Percentiles rank a stretch among this genome's conserved stretches.
phyloP scores from a whole-genome alignment of 163 green algal species.

The Prototheca cutis region DNA sequence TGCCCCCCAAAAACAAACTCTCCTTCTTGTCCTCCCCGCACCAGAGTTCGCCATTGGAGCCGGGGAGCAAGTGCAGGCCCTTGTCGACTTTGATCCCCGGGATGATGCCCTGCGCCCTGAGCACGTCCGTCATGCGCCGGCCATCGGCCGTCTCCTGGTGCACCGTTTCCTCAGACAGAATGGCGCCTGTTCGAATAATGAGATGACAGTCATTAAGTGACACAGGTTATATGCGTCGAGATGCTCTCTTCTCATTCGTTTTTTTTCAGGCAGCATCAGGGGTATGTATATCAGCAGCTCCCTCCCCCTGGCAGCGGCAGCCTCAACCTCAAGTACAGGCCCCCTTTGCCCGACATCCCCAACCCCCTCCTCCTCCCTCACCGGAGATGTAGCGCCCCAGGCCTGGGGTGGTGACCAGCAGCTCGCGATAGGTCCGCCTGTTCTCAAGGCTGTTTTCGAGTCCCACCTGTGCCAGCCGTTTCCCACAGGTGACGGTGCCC shows the following conservation, averaged over 20 bases:
- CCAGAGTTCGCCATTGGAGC: neutral
- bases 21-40: too few species aligned
- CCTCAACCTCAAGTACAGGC: too few species aligned
- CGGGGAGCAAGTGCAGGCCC: slow-evolving; percentile 38
- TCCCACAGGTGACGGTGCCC: slow-evolving; percentile 69
- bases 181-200: slow-evolving; percentile 10
- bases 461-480: slow-evolving; percentile 54
- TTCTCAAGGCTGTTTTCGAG: slow-evolving; percentile 56
- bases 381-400: slow-evolving; percentile 54
- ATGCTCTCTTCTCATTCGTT: too few species aligned
- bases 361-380: too few species aligned
- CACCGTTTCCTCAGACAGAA: slow-evolving; percentile 80
- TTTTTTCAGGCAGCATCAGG: too few species aligned
- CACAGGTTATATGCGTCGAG: too few species aligned
- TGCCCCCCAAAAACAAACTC: too few species aligned
- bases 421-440: slow-evolving; percentile 42
- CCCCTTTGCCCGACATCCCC: too few species aligned
- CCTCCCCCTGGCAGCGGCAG: too few species aligned
- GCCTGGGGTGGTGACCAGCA: slow-evolving; percentile 55
- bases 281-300: too few species aligned
- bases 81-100: slow-evolving; percentile 84
- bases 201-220: too few species aligned
- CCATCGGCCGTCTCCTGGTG: slow-evolving; percentile 55
- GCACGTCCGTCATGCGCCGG: slow-evolving; percentile 61
- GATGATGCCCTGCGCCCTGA: slow-evolving; percentile 51